These are phyloP conservation scores for Penicillium sp. DNA, from an alignment of 2,329 filamentous ascomycete genomes.

Conservation along the genomic window DNA sequence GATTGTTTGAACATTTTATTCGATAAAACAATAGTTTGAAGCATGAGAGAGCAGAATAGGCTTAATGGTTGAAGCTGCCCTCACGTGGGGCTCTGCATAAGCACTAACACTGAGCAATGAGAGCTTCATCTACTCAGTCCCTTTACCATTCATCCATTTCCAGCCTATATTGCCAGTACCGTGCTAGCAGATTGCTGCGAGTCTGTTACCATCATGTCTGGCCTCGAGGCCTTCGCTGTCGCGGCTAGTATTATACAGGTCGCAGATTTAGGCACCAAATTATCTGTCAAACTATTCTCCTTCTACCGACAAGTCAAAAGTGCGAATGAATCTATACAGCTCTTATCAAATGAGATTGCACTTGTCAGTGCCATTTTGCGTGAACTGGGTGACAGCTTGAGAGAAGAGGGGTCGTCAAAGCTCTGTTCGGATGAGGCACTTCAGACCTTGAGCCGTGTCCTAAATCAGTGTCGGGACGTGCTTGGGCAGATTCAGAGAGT, in stretches of 20 bases:
- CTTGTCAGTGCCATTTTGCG: conserved; percentile 29
- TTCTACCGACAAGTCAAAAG: conserved; percentile 29
- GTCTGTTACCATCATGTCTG: conserved; percentile 10
- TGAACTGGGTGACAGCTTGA: conserved; percentile 27
- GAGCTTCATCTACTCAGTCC: no score
- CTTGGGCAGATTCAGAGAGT: conserved; percentile 18
- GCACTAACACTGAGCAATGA: no score
- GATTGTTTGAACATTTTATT: no score
- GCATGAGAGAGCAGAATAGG: no score
- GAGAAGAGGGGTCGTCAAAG: conserved; percentile 21
- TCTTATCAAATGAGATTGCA: conserved; percentile 31
- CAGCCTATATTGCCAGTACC: no score
- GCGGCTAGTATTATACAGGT: conserved; percentile 32
- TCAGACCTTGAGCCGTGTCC: background rate
- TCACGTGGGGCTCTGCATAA: no score
- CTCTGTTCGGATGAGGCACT: conserved; percentile 19
- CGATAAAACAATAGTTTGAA: no score
- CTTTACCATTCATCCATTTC: no score
- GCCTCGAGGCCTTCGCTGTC: conserved; percentile 23
- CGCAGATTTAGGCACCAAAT: conserved; percentile 28
- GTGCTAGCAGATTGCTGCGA: no score
- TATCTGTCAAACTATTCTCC: conserved; percentile 31
- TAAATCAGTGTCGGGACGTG: conserved; percentile 25
- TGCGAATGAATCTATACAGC: conserved; percentile 21
- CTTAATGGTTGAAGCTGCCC: no score